Evolutionary conservation across 2,329 filamentous ascomycete genomes (phyloP).

Genomic region (Dactylella cylindrospora): DNA sequence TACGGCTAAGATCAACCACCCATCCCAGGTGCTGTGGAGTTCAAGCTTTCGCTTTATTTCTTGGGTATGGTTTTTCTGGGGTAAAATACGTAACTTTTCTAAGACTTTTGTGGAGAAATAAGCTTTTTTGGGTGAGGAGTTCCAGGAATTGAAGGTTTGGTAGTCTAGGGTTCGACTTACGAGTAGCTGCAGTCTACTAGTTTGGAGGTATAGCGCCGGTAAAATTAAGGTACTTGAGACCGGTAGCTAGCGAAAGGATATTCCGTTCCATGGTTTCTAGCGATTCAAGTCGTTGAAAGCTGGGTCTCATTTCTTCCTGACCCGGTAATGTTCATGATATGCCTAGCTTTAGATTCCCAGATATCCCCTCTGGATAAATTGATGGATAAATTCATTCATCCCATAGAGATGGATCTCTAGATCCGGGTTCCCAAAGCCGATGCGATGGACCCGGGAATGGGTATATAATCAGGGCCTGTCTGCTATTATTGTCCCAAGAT

Average conservation of each 20-base stretch:
- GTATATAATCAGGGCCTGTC: slow-evolving; percentile 26
- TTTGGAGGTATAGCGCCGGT: slow-evolving; percentile 13
- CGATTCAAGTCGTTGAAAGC: too few relatives aligned
- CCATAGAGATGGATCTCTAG: slow-evolving; percentile 21
- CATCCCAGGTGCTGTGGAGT: too few relatives aligned
- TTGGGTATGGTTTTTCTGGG: slow-evolving; percentile 26
- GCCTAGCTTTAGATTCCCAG: too few relatives aligned
- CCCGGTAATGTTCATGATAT: too few relatives aligned
- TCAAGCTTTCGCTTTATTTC: too few relatives aligned
- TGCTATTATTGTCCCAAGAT: too few relatives aligned
- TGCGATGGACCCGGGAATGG: slow-evolving; percentile 8
- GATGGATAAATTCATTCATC: slow-evolving; percentile 26
- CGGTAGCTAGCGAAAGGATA: slow-evolving; percentile 26
- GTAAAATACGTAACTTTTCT: slow-evolving; percentile 35
- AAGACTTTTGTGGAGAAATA: slow-evolving; percentile 33
- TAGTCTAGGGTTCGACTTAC: too few relatives aligned
- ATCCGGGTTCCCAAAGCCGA: too few relatives aligned
- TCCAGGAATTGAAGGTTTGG: too few relatives aligned
- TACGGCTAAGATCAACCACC: too few relatives aligned
- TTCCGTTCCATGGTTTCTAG: slow-evolving; percentile 18
- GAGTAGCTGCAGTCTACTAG: neutral
- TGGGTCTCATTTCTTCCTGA: too few relatives aligned
- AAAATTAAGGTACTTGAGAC: slow-evolving; percentile 26
- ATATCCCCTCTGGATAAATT: slow-evolving; percentile 38
- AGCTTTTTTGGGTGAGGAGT: too few relatives aligned